Evolutionary conservation across 768 basidiomycete species (phyloP).

Genomic region (Naganishia randhawae): DNA sequence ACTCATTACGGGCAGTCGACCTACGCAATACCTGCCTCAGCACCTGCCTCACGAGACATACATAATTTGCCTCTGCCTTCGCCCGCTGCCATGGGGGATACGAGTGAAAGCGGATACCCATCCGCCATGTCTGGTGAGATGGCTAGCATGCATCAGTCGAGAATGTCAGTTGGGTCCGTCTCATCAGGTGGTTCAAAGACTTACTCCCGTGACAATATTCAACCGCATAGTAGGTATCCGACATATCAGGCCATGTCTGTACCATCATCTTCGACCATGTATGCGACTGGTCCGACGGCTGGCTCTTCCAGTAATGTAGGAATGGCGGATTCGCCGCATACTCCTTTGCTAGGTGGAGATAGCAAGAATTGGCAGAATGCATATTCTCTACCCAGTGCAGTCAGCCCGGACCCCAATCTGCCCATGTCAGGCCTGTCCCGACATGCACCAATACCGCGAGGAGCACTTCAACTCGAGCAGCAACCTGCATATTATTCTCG

Average conservation of each 20-base stretch:
- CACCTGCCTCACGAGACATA: slow-evolving; percentile 1
- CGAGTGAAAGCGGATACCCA: slow-evolving; percentile 4
- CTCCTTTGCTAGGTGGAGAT: not conserved
- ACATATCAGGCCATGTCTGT: not conserved
- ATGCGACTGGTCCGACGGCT: not conserved
- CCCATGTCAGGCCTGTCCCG: slow-evolving; percentile 1
- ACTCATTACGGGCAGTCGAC: not conserved
- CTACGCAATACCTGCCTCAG: slow-evolving; percentile 5
- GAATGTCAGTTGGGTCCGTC: slow-evolving; percentile 1
- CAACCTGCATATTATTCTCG: slow-evolving; percentile 9
- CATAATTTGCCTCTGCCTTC: not conserved
- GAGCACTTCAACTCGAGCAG: not conserved
- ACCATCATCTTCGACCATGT: not conserved
- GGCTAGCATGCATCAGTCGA: slow-evolving; percentile 6
- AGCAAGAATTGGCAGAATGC: slow-evolving; percentile 7
- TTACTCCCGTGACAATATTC: not conserved
- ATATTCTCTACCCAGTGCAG: not conserved
- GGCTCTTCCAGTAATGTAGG: not conserved
- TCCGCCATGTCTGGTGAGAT: not conserved
- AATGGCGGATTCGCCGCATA: slow-evolving; percentile 4
- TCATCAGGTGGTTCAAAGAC: not conserved
- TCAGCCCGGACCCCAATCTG: not conserved
- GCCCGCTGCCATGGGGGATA: not conserved
- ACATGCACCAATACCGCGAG: not conserved
- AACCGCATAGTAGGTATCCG: not conserved